phyloP scores from a whole-genome alignment of 176 grass and related monocot genomes.

The Carex cristatella region DNA sequence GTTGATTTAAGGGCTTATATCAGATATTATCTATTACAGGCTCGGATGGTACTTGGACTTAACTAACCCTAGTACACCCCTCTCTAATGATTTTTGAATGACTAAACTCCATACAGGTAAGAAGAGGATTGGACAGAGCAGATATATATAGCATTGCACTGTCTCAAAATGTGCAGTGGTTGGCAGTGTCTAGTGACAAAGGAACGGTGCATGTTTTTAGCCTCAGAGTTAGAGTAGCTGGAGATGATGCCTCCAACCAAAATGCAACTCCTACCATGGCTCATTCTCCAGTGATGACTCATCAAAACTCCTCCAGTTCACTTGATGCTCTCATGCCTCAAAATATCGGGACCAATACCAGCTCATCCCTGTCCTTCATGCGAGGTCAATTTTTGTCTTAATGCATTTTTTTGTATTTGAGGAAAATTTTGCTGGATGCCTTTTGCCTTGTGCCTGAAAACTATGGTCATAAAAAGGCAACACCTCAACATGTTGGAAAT shows the following conservation, averaged over 20 bases:
- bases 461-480: background rate
- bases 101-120: constrained; percentile 45
- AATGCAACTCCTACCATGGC: constrained; percentile 9
- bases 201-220: constrained; percentile 75
- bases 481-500: background rate
- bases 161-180: constrained; percentile 50
- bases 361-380: constrained; percentile 66
- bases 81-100: background rate
- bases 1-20: background rate
- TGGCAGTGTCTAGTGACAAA: constrained; percentile 73
- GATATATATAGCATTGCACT: constrained; percentile 72
- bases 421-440: background rate
- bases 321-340: constrained; percentile 20
- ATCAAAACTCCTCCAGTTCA: constrained; percentile 34
- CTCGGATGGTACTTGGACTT: constrained; percentile 8
- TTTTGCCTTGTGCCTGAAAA: background rate
- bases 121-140: constrained; percentile 63
- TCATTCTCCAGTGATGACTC: constrained; percentile 10
- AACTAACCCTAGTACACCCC: background rate
- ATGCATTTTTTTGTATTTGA: constrained; percentile 6
- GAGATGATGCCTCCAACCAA: constrained; percentile 27
- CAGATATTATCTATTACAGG: background rate
- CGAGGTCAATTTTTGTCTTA: constrained; percentile 33
- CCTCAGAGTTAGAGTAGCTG: constrained; percentile 27
- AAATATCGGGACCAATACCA: constrained; percentile 37